A percentile compares a stretch with the other conserved stretches of the same genome.
Conservation (phyloP, 805 yeast genomes). For the Cyberlindnera saturnus region DNA sequence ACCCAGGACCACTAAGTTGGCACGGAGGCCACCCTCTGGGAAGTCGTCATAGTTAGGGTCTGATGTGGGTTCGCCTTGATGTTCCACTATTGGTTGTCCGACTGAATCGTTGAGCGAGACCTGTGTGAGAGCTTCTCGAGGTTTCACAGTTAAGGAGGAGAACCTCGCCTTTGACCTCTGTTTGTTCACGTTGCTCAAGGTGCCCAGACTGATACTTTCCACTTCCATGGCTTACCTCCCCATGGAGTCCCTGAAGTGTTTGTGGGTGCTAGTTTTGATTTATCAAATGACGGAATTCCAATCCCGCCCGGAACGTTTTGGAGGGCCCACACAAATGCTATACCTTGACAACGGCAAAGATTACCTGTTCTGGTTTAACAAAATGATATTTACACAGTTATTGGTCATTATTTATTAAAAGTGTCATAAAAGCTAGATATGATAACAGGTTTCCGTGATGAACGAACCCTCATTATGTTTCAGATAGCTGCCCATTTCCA, state of each 20-base stretch:
- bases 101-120: background rate
- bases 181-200: background rate
- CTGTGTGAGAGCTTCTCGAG: background rate
- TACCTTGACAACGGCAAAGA: too few relatives aligned
- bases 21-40: constrained; percentile 45
- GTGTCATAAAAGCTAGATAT: too few relatives aligned
- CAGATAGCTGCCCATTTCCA: constrained; percentile 11
- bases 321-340: too few relatives aligned
- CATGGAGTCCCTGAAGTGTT: too few relatives aligned
- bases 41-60: constrained; percentile 24
- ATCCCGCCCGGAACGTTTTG: too few relatives aligned
- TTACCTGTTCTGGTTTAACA: too few relatives aligned
- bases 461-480: background rate
- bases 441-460: too few relatives aligned
- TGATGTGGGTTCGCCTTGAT: background rate
- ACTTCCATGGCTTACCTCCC: background rate
- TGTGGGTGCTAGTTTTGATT: too few relatives aligned
- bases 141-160: background rate
- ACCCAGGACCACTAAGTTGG: constrained; percentile 27
- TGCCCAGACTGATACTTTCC: background rate
- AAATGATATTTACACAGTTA: too few relatives aligned
- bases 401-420: too few relatives aligned
- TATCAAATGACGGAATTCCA: too few relatives aligned
- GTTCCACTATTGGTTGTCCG: too few relatives aligned
- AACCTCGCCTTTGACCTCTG: background rate